phyloP scores from a whole-genome alignment of 331 rosid genomes.

The Rhamnella rubrinervis region DNA sequence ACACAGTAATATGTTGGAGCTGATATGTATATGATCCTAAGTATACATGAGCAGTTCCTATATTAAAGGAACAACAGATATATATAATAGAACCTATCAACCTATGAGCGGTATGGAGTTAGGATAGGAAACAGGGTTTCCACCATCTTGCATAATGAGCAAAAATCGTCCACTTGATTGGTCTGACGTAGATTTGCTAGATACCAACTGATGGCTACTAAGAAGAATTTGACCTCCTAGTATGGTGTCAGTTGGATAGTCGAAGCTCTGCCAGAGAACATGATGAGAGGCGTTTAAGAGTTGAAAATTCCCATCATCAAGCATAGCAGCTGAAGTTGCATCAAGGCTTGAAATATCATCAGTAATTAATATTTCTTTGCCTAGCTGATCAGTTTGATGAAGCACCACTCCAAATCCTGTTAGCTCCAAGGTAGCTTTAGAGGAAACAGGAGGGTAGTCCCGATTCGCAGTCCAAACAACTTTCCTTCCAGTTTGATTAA shows the following conservation, averaged over 20 bases:
- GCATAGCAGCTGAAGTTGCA: constrained; percentile 17
- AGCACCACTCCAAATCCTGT: not conserved
- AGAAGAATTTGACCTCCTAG: constrained; percentile 19
- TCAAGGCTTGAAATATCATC: not conserved
- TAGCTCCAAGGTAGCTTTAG: not conserved
- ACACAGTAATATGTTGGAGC: too few species aligned
- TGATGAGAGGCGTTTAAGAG: not conserved
- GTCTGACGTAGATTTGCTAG: constrained; percentile 6
- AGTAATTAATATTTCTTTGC: not conserved
- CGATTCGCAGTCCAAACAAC: constrained; percentile 22
- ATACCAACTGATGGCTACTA: not conserved
- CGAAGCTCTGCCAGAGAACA: constrained; percentile 17
- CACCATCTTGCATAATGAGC: constrained; percentile 8
- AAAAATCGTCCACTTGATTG: constrained; percentile 19
- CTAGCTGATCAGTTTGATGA: not conserved
- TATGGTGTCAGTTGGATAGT: constrained; percentile 19
- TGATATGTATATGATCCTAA: too few species aligned
- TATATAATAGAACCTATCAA: too few species aligned
- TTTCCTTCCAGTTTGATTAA: not conserved
- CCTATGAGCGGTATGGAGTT: too few species aligned
- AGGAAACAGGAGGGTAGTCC: constrained; percentile 13
- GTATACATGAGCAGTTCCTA: too few species aligned
- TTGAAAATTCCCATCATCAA: constrained; percentile 26
- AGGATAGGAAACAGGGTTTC: constrained; percentile 24
- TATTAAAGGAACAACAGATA: too few species aligned